Base-by-base conservation (phyloP, 2,329 filamentous ascomycete species). In the Didymella arachidicola region DNA sequence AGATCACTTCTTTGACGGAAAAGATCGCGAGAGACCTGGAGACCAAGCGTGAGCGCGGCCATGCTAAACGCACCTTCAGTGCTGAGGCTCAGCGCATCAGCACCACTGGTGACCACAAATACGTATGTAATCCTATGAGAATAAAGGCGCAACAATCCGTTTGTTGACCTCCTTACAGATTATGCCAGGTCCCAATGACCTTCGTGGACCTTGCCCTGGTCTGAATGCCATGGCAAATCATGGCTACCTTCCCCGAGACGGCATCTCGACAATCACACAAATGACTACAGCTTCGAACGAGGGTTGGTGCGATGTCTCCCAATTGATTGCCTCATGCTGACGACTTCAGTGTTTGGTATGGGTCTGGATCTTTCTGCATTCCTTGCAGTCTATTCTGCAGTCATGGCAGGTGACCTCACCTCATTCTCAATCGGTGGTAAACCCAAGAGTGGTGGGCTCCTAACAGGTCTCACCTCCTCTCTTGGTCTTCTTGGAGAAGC, bases 381-480 rank as follows among this genome's bases (percentile, higher is more conserved):
- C 59, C 68, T 77, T 26, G 62, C 72, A 25, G 62, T 69, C 39
- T 76, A 74, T 49, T 72, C 71, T 34, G 71, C 72, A 39, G 61
- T 74, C n/a, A 53, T 76, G 26, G 71, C 71, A 46, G 75, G 74
- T 16, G 62, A 68, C 53, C 61, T 82, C 1, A 75, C 77, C 38
- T 79, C 79, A 8, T 83, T 81, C 70, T 84, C 82, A 1, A 84
- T 84, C 34, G 82, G 82, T 8, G 81, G 81, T n/a, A 70, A 75
- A 34, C 74, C 72, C 53, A 66, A 67, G 50, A 60, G 53, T 27
- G 42, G 32, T 29, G 53, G 53, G 19, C 43, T 56, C 18, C 69
- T 70, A 26, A 59, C 57, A 27, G 27, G 43, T 18, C 52, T 59
- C 12, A 32, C 53, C n/a, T 60, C 63, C 18, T 66, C 66, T 29